Conservation (phyloP, 1,284 basidiomycete species). For the Sutorius eximius region DNA sequence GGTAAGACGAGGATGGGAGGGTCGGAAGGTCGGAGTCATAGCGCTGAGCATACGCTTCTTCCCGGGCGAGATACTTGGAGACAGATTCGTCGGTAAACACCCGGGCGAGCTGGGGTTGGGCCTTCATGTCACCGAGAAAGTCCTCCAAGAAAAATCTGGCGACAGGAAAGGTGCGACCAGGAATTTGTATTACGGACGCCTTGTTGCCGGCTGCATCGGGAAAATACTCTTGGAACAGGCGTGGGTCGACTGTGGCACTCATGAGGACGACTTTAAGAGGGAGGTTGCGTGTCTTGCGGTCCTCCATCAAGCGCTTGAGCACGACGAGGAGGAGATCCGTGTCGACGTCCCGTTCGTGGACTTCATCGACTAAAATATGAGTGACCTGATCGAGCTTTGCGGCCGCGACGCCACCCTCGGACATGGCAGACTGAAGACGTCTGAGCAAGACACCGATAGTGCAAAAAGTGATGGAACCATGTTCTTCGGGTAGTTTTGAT, state of each 20-base stretch:
- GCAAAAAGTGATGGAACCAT: conserved; percentile 92
- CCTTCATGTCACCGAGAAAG: conserved; percentile 57
- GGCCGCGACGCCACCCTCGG: conserved; percentile 38
- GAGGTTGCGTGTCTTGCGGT: conserved; percentile 70
- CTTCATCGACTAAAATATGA: conserved; percentile 94
- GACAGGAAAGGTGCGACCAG: conserved; percentile 93
- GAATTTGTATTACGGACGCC: conserved; percentile 80
- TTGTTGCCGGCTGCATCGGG: conserved; percentile 58
- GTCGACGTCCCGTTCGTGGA: conserved; percentile 95
- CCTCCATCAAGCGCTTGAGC: conserved; percentile 80
- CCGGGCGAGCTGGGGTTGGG: conserved; percentile 51
- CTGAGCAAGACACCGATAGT: conserved; percentile 93
- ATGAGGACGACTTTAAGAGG: conserved; percentile 91
- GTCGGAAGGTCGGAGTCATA: conserved; percentile 18
- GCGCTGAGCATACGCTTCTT: conserved; percentile 52
- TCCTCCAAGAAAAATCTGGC: conserved; percentile 83
- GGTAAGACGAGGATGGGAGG: conserved; percentile 25
- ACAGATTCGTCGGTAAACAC: conserved; percentile 80
- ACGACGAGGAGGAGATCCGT: conserved; percentile 92
- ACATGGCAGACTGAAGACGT: conserved; percentile 79
- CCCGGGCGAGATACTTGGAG: conserved; percentile 71
- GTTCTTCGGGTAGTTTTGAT: conserved; percentile 72
- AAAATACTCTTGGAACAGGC: conserved; percentile 89
- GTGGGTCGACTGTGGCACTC: conserved; percentile 94
- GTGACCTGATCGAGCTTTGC: conserved; percentile 77